Conservation (phyloP, 2,329 filamentous ascomycete species). For the Pseudogymnoascus sp. region DNA sequence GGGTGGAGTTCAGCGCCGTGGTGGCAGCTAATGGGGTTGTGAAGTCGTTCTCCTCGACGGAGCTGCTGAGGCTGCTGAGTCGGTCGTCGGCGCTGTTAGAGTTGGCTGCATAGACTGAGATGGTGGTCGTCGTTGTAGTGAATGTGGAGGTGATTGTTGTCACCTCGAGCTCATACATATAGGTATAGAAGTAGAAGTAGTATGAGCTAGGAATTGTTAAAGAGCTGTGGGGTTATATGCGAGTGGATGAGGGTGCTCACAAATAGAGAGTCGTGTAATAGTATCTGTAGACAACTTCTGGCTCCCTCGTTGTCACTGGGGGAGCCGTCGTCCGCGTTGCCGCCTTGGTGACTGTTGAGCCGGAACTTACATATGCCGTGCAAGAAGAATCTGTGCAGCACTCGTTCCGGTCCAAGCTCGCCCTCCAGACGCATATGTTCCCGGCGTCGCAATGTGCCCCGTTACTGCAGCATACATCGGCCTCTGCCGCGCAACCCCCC, state of each 20-base stretch:
- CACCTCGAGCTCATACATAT: not conserved
- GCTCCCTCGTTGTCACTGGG: not conserved
- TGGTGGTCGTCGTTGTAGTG: not conserved
- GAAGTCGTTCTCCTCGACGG: not conserved
- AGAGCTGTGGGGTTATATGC: not conserved
- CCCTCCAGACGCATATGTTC: not conserved
- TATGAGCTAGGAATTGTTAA: not conserved
- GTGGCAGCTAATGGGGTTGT: not conserved
- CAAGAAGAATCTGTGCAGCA: not conserved
- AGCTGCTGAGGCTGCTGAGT: not conserved
- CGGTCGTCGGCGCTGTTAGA: not conserved
- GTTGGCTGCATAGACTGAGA: not conserved
- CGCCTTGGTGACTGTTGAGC: not conserved
- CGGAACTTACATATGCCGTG: not conserved
- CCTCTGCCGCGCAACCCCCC: not conserved
- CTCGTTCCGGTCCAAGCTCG: not conserved
- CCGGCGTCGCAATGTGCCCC: not conserved
- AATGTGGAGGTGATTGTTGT: not conserved
- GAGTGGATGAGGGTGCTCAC: not conserved
- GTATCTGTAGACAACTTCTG: not conserved
- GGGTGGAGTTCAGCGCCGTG: not conserved
- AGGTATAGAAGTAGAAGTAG: not conserved
- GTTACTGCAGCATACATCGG: not conserved
- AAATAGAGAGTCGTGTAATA: not conserved
- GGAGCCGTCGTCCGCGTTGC: not conserved